Evolutionary conservation across 2,329 filamentous ascomycete genomes (phyloP).

Genomic region (Colletotrichum sp.): DNA sequence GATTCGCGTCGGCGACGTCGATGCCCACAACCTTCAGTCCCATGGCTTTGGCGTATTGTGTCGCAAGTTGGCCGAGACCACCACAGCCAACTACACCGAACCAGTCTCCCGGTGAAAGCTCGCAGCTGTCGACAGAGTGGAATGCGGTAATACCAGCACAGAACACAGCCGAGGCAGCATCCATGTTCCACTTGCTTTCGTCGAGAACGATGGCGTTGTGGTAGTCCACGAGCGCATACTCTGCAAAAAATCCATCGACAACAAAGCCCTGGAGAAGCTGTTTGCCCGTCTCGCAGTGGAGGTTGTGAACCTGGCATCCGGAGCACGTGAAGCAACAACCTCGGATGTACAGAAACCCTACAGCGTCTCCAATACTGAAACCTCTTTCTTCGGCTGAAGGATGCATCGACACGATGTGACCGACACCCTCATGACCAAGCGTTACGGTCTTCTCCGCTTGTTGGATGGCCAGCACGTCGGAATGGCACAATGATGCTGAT

Average conservation of each 20-base stretch:
- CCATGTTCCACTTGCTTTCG: slow-evolving; percentile 34
- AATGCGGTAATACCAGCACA: slow-evolving; percentile 55
- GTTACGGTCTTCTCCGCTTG: slow-evolving; percentile 25
- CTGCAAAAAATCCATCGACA: slow-evolving; percentile 49
- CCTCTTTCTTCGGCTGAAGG: slow-evolving; percentile 38
- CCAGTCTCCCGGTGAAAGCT: slow-evolving; percentile 38
- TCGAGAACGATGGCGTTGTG: slow-evolving; percentile 47
- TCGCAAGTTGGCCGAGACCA: slow-evolving; percentile 49
- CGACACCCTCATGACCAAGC: slow-evolving; percentile 52
- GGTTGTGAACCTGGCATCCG: slow-evolving; percentile 49
- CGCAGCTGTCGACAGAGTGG: slow-evolving; percentile 41
- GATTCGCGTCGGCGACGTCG: slow-evolving; percentile 47
- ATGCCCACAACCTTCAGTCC: slow-evolving; percentile 46
- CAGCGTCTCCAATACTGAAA: slow-evolving; percentile 45
- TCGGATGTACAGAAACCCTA: slow-evolving; percentile 51
- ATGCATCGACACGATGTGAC: slow-evolving; percentile 42
- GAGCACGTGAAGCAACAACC: slow-evolving; percentile 51
- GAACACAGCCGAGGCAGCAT: slow-evolving; percentile 46
- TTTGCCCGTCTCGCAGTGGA: slow-evolving; percentile 41
- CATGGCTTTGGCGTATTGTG: slow-evolving; percentile 52
- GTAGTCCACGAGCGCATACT: slow-evolving; percentile 51
- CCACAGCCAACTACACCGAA: slow-evolving; percentile 49
- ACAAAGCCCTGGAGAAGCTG: slow-evolving; percentile 47
- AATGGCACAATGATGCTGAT: slow-evolving; percentile 40
- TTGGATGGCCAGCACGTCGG: slow-evolving; percentile 30